Conservation (phyloP, 495 filamentous ascomycete species). For the Jackrogersella minutella region DNA sequence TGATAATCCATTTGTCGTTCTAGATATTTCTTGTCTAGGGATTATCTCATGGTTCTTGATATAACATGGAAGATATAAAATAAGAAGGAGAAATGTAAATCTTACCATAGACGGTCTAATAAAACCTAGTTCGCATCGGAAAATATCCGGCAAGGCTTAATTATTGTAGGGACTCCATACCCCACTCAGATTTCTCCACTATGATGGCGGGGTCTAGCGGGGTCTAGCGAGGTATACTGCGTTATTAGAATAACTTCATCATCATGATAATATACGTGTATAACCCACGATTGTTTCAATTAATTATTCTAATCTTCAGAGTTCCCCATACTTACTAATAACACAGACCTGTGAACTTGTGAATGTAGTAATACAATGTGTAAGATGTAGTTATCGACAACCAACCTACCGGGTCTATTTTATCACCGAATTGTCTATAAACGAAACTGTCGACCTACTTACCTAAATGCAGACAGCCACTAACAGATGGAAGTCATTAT, state of each 20-base stretch:
- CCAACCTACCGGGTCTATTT: conserved; percentile 31
- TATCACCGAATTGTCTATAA: conserved; percentile 25
- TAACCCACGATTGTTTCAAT: background rate
- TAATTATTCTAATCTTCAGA: background rate
- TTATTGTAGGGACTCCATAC: background rate
- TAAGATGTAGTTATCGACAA: no score
- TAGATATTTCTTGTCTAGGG: background rate
- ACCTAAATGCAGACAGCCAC: conserved; percentile 10
- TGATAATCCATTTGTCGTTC: conserved; percentile 43
- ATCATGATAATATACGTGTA: background rate
- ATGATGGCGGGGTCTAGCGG: background rate
- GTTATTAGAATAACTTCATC: background rate
- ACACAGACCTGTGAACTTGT: background rate
- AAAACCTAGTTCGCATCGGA: conserved; percentile 16
- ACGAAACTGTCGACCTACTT: background rate
- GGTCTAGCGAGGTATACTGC: no score
- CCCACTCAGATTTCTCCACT: no score
- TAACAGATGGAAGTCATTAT: no score
- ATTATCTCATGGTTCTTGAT: conserved; percentile 3
- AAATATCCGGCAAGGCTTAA: conserved; percentile 7
- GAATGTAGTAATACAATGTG: conserved; percentile 30
- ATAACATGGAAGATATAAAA: background rate
- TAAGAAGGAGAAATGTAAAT: background rate
- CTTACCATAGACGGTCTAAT: background rate
- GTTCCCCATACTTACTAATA: conserved; percentile 6